Base-by-base conservation (phyloP, 2,329 filamentous ascomycete species). In the Neonectria ditissima region DNA sequence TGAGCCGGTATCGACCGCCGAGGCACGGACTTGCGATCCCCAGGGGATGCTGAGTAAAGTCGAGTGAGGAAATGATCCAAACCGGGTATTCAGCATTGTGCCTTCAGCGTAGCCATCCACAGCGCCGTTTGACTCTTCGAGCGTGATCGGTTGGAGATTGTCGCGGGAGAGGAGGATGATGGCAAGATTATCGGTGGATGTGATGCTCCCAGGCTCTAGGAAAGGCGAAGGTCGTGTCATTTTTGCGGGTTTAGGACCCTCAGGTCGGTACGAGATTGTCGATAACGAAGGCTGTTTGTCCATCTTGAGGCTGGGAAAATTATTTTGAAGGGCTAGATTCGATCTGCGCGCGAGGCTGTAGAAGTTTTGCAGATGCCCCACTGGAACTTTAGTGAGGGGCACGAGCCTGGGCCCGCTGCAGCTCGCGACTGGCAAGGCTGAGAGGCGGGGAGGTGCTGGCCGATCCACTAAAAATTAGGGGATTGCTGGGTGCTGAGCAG, bases 21-120 rank as follows among this genome's bases (percentile, higher is more conserved):
- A 97, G 8, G 96, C 96, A 50, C 93, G 87, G 22, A 98, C 90
- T 77, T 98, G 96, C 7, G 92, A 93, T 28, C 96, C 96, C 95
- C 95, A 98, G 44, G 92, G 91, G 57, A 94, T 83, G 5, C 88
- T 84, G 59, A 97, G 86, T 48, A 95, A 80, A 0, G 92, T 94
- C 11, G 87, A 91, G 76, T 95, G 92, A 0, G 92, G 92, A 65
- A 94, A 95, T 0, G 94, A 97, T 52, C 96, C 96, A 74, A 97
- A 99, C 47, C 94, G 90, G 1, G 95, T 99, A 80, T 97, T 98
- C 57, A 94, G 88, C 2, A 93, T 91, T 50, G 89, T 90, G 37
- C 92, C 92, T 75, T 94, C 91, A 30, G 87, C 86, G 73, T 94
- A 94, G 63, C 91, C 92, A 74, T 90, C 86, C 67, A 91, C 84